These are phyloP conservation scores for Pichiaceae sp. DNA, from an alignment of 1,139 yeast species.

Conservation along the genomic window DNA sequence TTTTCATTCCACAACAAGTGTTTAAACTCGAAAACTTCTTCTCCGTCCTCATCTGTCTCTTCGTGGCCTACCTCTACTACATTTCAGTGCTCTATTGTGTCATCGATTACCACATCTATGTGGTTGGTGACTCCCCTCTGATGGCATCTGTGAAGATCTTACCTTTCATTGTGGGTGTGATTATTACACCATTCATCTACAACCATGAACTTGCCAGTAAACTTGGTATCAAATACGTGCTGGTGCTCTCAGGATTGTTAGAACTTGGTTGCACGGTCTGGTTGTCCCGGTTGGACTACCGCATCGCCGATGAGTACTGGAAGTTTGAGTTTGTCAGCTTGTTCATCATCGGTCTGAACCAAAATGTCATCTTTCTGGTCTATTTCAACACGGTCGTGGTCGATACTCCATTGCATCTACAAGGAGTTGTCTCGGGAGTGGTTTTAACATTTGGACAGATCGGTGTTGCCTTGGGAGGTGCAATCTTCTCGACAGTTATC, in stretches of 20 bases:
- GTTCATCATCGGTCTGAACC: not conserved
- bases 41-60: conserved; percentile 7
- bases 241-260: conserved; percentile 13
- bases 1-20: conserved; percentile 16
- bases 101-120: conserved; percentile 11
- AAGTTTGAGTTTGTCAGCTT: conserved; percentile 10
- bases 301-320: conserved; percentile 19
- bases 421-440: conserved; percentile 27
- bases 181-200: conserved; percentile 8
- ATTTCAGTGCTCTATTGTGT: conserved; percentile 6
- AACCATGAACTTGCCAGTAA: conserved; percentile 6
- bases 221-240: conserved; percentile 13
- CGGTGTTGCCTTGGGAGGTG: conserved; percentile 20
- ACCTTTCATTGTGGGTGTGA: conserved; percentile 16
- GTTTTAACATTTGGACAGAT: conserved; percentile 24
- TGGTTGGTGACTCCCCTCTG: conserved; percentile 16
- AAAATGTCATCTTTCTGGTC: conserved; percentile 14
- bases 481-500: conserved; percentile 20
- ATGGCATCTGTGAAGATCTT: conserved; percentile 22
- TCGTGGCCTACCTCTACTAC: conserved; percentile 7
- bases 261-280: conserved; percentile 15
- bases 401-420: conserved; percentile 25
- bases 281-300: conserved; percentile 17
- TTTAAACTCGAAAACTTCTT: conserved; percentile 13
- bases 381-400: conserved; percentile 18